These are phyloP conservation scores for Ustulina deusta DNA, from an alignment of 2,329 filamentous ascomycete species.

Conservation along the genomic window DNA sequence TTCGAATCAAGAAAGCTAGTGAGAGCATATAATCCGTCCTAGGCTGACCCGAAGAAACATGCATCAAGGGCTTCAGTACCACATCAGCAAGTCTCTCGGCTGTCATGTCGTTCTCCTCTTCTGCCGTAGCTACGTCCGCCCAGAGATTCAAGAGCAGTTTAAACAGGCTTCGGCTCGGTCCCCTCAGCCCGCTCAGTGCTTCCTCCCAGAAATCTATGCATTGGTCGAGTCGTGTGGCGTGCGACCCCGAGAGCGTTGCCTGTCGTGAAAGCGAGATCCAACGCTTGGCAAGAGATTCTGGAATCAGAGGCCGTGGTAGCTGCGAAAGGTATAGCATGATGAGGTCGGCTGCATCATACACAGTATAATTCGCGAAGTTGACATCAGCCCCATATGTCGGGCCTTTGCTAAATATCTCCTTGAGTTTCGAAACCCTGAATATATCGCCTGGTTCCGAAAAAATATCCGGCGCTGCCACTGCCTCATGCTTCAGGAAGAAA, in stretches of 20 bases:
- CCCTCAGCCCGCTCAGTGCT: slow-evolving; percentile 56
- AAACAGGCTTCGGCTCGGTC: slow-evolving; percentile 54
- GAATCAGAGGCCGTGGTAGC: slow-evolving; percentile 55
- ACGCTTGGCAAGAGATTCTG: slow-evolving; percentile 54
- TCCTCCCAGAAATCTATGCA: slow-evolving; percentile 63
- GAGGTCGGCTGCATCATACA: slow-evolving; percentile 58
- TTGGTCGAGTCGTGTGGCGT: slow-evolving; percentile 54
- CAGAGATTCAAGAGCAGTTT: slow-evolving; percentile 60
- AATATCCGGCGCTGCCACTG: slow-evolving; percentile 53
- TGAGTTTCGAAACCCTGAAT: slow-evolving; percentile 53
- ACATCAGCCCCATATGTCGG: slow-evolving; percentile 56
- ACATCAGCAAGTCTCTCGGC: slow-evolving; percentile 57
- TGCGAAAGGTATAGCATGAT: slow-evolving; percentile 56
- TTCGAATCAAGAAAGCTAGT: slow-evolving; percentile 59
- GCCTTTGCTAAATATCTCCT: slow-evolving; percentile 53
- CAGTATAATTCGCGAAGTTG: slow-evolving; percentile 53
- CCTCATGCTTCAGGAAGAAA: slow-evolving; percentile 54
- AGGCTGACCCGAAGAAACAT: slow-evolving; percentile 50
- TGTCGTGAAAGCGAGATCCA: slow-evolving; percentile 58
- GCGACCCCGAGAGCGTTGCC: slow-evolving; percentile 52
- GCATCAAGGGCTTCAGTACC: slow-evolving; percentile 57
- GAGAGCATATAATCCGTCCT: slow-evolving; percentile 58
- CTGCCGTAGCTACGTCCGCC: slow-evolving; percentile 56
- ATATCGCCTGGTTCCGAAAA: slow-evolving; percentile 54
- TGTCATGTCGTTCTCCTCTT: slow-evolving; percentile 58